Conservation (phyloP, 352 stramenopile genomes). For the Globisporangium heterothallicum region DNA sequence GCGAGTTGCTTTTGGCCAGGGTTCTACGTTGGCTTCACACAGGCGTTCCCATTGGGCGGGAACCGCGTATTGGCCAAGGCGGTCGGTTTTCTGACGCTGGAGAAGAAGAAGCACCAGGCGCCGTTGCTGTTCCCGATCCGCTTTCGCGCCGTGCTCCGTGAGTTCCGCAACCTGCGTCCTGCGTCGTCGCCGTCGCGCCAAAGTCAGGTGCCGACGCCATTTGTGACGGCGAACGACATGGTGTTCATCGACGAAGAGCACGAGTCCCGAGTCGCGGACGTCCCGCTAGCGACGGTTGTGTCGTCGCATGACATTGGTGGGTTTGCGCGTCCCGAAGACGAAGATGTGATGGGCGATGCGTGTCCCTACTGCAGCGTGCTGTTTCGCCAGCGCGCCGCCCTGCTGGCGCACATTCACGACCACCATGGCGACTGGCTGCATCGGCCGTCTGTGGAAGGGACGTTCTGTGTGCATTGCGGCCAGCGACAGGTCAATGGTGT, state of each 20-base stretch:
- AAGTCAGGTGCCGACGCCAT: constrained; percentile 22
- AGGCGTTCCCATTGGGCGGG: constrained; percentile 44
- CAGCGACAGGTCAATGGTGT: constrained; percentile 29
- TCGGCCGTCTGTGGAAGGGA: constrained; percentile 35
- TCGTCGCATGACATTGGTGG: neutral
- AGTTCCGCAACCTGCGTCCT: constrained; percentile 25
- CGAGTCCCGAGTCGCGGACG: constrained; percentile 21
- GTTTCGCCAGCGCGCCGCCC: constrained; percentile 27
- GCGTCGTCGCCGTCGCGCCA: constrained; percentile 10
- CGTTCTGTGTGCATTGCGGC: constrained; percentile 49
- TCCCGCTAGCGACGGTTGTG: constrained; percentile 29
- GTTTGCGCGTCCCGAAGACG: constrained; percentile 10
- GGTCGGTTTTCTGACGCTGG: constrained; percentile 57
- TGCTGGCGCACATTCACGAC: constrained; percentile 52
- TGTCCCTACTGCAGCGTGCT: constrained; percentile 48
- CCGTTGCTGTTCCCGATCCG: constrained; percentile 58
- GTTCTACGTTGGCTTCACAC: constrained; percentile 45
- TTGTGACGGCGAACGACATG: constrained; percentile 49
- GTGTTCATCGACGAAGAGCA: constrained; percentile 51
- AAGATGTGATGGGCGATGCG: constrained; percentile 32
- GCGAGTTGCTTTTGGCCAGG: constrained; percentile 54
- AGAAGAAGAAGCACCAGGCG: constrained; percentile 58
- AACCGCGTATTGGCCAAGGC: constrained; percentile 42
- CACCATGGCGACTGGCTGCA: constrained; percentile 51
- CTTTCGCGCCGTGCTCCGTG: constrained; percentile 37